Evolutionary conservation across 2,329 filamentous ascomycete genomes (phyloP), one percentile per base, ranked within the genome.

Genomic region (Ophiostoma sp.): DNA sequence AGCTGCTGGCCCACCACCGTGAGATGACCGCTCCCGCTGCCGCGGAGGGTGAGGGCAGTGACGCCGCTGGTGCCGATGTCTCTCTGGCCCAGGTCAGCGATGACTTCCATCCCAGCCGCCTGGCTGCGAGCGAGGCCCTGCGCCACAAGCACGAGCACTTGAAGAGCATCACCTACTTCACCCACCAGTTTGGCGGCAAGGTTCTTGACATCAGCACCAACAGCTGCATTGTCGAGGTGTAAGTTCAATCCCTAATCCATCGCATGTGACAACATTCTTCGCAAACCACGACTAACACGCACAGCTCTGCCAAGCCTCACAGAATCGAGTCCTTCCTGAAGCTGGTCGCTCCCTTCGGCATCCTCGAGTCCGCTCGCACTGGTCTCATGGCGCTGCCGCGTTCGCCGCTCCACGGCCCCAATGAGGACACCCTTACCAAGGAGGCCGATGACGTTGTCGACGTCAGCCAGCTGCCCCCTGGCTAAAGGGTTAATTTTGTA

Each of bases 321-420:
- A 89, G 95, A 79, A 97, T 99, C 76, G 93, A 99, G 80, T 96
- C 93, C 1, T 99, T 97, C 83, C 89, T 99, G 81, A 99, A 98
- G 82, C 85, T 99, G 71, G 89, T 99, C 76, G 85, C 87, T 69
- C 94, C 94, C 12, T 99, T 98, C 77, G 95, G 95, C 76, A 97
- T 99, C 74, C 85, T 99, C 66, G 95, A 99, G 81, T 97, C 93
- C 66, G 93, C 94, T 66, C 88, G 95, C 71, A 98, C 95, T 69
- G 95, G 95, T 78, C 85, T 99, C 69, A 99, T 98, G 94, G 95
- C 95, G 64, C 84, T 99, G 73, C 95, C 95, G 69, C 90, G 95
- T 73, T 97, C 95, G 47, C 95, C 95, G 52, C 86, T 99, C 64
- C 87, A 91, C 71, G 89, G 87, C 69, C 85, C 87, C 38, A 85